These are phyloP conservation scores for Dinochytrium kinnereticum DNA, from an alignment of 371 early-diverging fungal species.

Conservation along the genomic window DNA sequence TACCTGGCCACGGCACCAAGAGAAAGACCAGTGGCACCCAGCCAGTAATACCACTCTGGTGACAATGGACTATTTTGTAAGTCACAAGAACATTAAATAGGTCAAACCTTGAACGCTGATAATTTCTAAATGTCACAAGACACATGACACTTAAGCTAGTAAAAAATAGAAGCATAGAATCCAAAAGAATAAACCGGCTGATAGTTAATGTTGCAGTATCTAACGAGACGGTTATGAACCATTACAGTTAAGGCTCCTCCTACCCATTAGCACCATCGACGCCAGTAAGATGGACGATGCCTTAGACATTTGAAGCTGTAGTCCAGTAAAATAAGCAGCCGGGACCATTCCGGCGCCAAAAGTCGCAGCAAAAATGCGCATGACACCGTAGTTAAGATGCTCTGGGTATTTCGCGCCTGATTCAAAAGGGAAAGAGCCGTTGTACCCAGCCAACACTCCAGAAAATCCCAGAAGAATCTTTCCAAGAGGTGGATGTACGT, in stretches of 20 bases:
- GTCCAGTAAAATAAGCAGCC: conserved; percentile 87
- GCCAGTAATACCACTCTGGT: conserved; percentile 84
- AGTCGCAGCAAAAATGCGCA: conserved; percentile 90
- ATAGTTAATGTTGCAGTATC: conserved; percentile 90
- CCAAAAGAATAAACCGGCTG: conserved; percentile 96
- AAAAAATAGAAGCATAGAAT: conserved; percentile 96
- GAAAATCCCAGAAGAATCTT: conserved; percentile 98
- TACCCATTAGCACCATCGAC: conserved; percentile 81
- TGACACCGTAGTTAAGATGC: conserved; percentile 82
- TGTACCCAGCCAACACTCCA: conserved; percentile 87
- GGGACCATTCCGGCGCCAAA: conserved; percentile 95
- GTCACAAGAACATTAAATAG: conserved; percentile 36
- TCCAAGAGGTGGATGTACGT: conserved; percentile 99
- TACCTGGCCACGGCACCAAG: conserved; percentile 87
- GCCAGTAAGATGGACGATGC: conserved; percentile 75
- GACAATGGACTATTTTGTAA: conserved; percentile 70
- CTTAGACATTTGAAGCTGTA: conserved; percentile 73
- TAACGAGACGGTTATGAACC: conserved; percentile 23
- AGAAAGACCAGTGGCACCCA: conserved; percentile 86
- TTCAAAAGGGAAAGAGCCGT: conserved; percentile 89
- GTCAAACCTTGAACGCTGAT: conserved; percentile 50
- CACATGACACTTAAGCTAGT: conserved; percentile 86
- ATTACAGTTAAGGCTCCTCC: not conserved
- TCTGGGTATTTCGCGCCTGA: conserved; percentile 88
- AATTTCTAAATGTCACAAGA: conserved; percentile 75